Evolutionary conservation across 148 eudicot species (phyloP), one percentile per base, ranked within the genome.

Genomic region (Fallopia convolvulus): DNA sequence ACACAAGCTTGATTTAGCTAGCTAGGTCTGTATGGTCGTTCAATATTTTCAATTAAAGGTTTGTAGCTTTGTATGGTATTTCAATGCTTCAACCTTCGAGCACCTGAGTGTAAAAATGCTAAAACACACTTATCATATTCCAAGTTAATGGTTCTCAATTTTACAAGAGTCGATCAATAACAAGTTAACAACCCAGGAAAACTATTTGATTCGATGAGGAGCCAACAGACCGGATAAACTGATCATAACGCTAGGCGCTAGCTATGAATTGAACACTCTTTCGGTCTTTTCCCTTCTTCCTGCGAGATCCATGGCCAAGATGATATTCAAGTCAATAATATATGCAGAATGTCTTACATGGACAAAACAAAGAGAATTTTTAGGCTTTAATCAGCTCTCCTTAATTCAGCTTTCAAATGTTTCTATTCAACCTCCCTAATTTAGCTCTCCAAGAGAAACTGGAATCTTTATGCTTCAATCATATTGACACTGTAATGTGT

Each of bases 251-350:
- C 21, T 14, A 33, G 72, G n/a, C n/a, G n/a, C n/a, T n/a, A n/a
- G n/a, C 42, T 5, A 30, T 3, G 12, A 21, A 72, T 79, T 79
- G 77, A 78, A 70, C 53, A 53, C 77, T 70, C n/a, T 79, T 61
- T n/a, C 70, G 60, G 20, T 77, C 58, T 75, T 74, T 81, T 9
- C 83, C 79, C 70, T 79, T 75, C 75, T 82, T 82, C 74, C 87
- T 84, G 83, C 77, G 63, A 74, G 40, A 74, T 36, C 42, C 40
- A 66, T 36, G 13, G 11, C 72, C 72, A 66, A 66, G 44, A 23
- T 14, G n/a, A 15, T 66, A 36, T 33, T 2, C 8, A 33, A 66
- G 6, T 33, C 14, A 66, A 17, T 23, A n/a, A 33, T 33, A 33
- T 3, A 33, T 33, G 36, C 36, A 33, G 36, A 33, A 33, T 33